Evolutionary conservation across 345 rosid genomes (phyloP).

Genomic region (Physaria fendleri): DNA sequence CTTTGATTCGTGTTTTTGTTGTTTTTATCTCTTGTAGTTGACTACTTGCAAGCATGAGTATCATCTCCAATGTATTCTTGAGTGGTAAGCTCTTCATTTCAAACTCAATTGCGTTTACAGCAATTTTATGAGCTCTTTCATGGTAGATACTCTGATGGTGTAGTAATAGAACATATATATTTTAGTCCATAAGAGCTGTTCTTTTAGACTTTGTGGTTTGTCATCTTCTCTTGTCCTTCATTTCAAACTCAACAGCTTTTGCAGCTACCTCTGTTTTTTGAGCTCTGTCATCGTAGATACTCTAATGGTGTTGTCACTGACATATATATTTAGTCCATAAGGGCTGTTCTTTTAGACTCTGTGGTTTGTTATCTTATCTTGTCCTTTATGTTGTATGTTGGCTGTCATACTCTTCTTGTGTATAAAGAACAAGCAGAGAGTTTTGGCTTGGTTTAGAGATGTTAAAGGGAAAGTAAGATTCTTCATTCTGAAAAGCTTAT

Average conservation of each 20-base stretch:
- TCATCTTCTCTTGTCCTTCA: neutral
- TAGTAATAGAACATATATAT: neutral
- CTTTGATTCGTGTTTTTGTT: conserved; percentile 3
- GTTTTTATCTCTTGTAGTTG: conserved; percentile 38
- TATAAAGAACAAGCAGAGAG: too few species aligned
- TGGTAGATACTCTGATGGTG: neutral
- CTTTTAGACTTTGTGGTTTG: neutral
- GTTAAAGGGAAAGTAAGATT: neutral
- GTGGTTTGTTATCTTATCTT: too few species aligned
- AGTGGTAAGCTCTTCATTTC: conserved; percentile 47
- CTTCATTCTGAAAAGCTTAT: neutral
- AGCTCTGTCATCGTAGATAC: too few species aligned
- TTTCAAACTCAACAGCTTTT: too few species aligned
- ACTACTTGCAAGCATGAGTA: conserved; percentile 88
- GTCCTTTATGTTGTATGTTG: too few species aligned
- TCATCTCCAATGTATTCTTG: conserved; percentile 97
- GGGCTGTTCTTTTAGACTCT: too few species aligned
- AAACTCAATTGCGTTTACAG: too few species aligned
- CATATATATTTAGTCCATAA: too few species aligned
- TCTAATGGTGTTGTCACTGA: too few species aligned
- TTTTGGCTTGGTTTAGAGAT: neutral
- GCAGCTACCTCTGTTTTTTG: too few species aligned
- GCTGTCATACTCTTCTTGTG: too few species aligned
- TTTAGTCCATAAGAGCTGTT: neutral
- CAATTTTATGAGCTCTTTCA: neutral